These are phyloP conservation scores for Tremella yokohamensis DNA, from an alignment of 768 basidiomycete species.

Conservation along the genomic window DNA sequence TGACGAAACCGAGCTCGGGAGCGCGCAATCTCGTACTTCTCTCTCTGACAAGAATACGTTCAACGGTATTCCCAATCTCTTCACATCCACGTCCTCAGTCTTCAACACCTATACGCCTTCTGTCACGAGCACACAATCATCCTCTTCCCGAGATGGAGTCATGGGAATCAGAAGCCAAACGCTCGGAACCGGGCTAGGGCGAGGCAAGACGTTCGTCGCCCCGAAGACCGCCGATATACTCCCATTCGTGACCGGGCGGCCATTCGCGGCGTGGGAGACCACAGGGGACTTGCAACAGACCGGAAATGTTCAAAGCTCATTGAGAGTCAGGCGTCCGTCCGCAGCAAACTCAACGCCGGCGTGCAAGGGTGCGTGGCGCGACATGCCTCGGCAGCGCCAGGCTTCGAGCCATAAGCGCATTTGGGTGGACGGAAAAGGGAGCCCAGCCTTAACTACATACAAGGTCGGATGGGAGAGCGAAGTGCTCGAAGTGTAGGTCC, in stretches of 20 bases:
- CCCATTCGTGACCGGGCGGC: conserved; percentile 10
- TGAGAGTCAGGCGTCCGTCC: background rate
- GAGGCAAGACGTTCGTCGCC: conserved; percentile 4
- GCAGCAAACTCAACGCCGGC: background rate
- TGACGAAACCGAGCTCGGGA: too few relatives aligned
- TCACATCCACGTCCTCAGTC: background rate
- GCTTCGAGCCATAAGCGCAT: conserved; percentile 21
- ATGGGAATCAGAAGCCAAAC: background rate
- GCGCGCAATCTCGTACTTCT: too few relatives aligned
- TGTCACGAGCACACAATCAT: background rate
- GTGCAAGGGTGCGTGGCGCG: conserved; percentile 16
- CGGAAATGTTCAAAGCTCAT: background rate
- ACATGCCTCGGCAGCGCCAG: conserved; percentile 10
- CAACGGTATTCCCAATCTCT: conserved; percentile 1
- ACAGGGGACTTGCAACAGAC: background rate
- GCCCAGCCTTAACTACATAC: conserved; percentile 19
- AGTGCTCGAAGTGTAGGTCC: conserved; percentile 45
- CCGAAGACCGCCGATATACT: conserved; percentile 18
- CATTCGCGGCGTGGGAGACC: conserved; percentile 18
- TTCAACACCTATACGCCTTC: background rate
- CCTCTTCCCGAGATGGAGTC: background rate
- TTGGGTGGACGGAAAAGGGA: conserved; percentile 28
- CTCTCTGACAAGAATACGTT: too few relatives aligned
- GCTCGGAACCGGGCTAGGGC: background rate
- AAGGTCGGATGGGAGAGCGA: conserved; percentile 45